Evolutionary conservation across 176 grass and related monocot species (phyloP).

Genomic region (Pontederia paniculata): DNA sequence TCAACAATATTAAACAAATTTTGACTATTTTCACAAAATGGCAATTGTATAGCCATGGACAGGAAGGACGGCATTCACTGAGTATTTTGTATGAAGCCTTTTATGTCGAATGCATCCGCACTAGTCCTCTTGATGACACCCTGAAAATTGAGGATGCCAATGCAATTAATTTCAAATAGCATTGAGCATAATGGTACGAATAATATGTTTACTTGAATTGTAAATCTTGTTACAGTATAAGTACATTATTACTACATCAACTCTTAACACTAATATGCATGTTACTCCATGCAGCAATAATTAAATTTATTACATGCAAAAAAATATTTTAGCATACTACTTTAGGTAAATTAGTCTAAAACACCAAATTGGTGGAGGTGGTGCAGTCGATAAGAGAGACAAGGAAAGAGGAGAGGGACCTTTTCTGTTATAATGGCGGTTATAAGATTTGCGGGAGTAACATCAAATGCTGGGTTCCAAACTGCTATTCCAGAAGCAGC

Average conservation of each 20-base stretch:
- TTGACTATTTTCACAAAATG: too few species aligned
- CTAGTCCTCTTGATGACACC: conserved; percentile 57
- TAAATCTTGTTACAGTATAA: background rate
- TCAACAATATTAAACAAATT: too few species aligned
- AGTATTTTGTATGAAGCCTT: conserved; percentile 40
- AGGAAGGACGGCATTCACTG: conserved; percentile 14
- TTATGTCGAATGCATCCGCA: conserved; percentile 63
- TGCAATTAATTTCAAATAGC: background rate
- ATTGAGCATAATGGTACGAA: background rate
- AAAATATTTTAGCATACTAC: too few species aligned
- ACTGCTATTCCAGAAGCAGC: conserved; percentile 66
- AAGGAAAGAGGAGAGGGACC: conserved; percentile 12
- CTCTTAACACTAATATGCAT: too few species aligned
- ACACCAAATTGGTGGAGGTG: too few species aligned
- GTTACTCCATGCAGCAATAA: too few species aligned
- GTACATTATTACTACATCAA: too few species aligned
- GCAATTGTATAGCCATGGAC: too few species aligned
- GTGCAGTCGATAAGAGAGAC: too few species aligned
- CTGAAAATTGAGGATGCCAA: conserved; percentile 26
- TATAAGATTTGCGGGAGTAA: conserved; percentile 76
- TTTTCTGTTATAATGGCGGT: conserved; percentile 93
- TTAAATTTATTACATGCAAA: too few species aligned
- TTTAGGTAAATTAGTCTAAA: too few species aligned
- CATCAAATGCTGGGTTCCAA: conserved; percentile 94
- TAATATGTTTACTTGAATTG: background rate